A percentile compares a stretch with the other conserved stretches of the same genome.
Conservation (phyloP, 73 alveolate species). For the Paramecium sexaurelia region DNA sequence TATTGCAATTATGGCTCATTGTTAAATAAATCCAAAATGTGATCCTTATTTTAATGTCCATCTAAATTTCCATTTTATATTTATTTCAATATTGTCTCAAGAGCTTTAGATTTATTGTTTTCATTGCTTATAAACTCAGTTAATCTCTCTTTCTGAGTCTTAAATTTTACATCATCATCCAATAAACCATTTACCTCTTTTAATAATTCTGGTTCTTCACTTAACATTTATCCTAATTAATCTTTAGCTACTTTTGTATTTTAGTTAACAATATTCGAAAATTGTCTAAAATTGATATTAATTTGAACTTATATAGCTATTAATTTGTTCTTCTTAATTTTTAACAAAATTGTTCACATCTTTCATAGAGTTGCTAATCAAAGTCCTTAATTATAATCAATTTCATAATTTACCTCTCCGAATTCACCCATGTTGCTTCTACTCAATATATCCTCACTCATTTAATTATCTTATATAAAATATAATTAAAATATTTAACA, state of each 20-base stretch:
- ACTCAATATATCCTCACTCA: constrained; percentile 32
- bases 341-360: constrained; percentile 48
- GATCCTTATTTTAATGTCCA: not conserved
- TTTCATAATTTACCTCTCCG: not conserved
- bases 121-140: not conserved
- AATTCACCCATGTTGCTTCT: constrained; percentile 13
- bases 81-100: not conserved
- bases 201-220: constrained; percentile 44
- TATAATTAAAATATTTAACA: not conserved
- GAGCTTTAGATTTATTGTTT: not conserved
- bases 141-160: constrained; percentile 37
- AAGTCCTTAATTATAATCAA: not conserved
- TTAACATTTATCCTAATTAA: not conserved
- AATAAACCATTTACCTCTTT: not conserved
- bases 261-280: constrained; percentile 7
- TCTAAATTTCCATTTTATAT: constrained; percentile 39
- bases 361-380: constrained; percentile 40
- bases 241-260: not conserved
- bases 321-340: constrained; percentile 25
- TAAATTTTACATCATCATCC: constrained; percentile 52
- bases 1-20: not conserved
- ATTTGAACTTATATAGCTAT: constrained; percentile 27
- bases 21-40: constrained; percentile 1
- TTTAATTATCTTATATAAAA: not conserved
- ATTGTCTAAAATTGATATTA: constrained; percentile 4